A percentile compares a stretch with the other conserved stretches of the same genome.
These are phyloP conservation scores for Podospora fimiseda DNA, from an alignment of 495 filamentous ascomycete species.

Conservation along the genomic window DNA sequence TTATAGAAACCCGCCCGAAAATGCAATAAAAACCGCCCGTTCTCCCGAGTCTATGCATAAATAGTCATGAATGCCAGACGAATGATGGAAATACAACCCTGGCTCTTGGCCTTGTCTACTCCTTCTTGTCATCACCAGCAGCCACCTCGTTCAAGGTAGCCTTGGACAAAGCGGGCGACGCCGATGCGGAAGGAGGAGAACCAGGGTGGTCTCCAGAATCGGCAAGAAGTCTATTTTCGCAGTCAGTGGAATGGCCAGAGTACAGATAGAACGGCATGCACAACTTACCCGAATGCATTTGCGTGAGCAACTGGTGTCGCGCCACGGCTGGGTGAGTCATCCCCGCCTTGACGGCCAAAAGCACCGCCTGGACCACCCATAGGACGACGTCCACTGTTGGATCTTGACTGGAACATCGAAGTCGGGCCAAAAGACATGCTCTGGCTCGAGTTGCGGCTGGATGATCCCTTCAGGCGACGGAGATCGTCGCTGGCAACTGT, in stretches of 20 bases:
- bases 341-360: constrained; percentile 65
- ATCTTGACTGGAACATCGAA: constrained; percentile 71
- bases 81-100: too few species aligned
- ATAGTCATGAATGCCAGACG: too few species aligned
- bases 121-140: constrained; percentile 39
- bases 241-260: constrained; percentile 19
- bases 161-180: constrained; percentile 53
- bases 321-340: constrained; percentile 75
- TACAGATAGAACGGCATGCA: constrained; percentile 18
- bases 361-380: constrained; percentile 63
- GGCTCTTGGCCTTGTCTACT: constrained; percentile 23
- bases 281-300: constrained; percentile 84
- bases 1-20: too few species aligned
- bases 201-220: constrained; percentile 48
- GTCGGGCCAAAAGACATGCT: constrained; percentile 68
- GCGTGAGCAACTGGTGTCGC: constrained; percentile 58
- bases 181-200: constrained; percentile 60
- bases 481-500: constrained; percentile 87
- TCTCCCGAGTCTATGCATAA: too few species aligned
- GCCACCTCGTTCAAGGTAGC: constrained; percentile 54
- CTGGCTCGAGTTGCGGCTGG: constrained; percentile 48
- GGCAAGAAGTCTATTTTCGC: constrained; percentile 37
- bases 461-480: constrained; percentile 60
- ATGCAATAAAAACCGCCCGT: too few species aligned
- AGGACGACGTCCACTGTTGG: constrained; percentile 70